phyloP scores from a whole-genome alignment of 306 rosid species.

The Ochetophila trinervis region DNA sequence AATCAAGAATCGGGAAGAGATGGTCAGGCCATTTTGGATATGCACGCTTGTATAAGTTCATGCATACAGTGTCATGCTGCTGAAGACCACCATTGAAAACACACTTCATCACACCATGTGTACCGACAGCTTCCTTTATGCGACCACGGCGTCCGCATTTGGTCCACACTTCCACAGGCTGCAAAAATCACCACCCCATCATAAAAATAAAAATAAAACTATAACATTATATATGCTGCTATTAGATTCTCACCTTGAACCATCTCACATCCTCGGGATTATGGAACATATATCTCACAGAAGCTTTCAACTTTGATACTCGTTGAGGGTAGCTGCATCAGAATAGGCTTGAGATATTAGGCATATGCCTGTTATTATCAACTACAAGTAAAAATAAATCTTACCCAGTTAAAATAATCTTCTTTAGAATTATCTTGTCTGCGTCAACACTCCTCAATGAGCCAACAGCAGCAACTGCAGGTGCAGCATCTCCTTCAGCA shows the following conservation, averaged over 20 bases:
- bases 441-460: constrained; percentile 76
- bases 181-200: too few species aligned
- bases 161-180: constrained; percentile 91
- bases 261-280: constrained; percentile 94
- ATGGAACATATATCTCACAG: constrained; percentile 82
- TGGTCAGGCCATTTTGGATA: constrained; percentile 82
- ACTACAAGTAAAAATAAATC: constrained; percentile 5
- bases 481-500: constrained; percentile 42
- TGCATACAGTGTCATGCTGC: constrained; percentile 81
- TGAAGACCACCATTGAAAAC: constrained; percentile 74
- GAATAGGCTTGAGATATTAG: not conserved
- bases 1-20: constrained; percentile 48
- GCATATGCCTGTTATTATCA: not conserved
- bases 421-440: constrained; percentile 81
- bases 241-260: constrained; percentile 87
- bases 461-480: constrained; percentile 79
- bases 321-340: constrained; percentile 89
- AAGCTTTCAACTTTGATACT: constrained; percentile 85
- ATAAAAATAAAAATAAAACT: too few species aligned
- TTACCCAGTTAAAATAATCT: constrained; percentile 90
- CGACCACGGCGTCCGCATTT: constrained; percentile 92
- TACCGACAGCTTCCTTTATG: constrained; percentile 91
- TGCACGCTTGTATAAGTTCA: constrained; percentile 82
- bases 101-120: constrained; percentile 94
- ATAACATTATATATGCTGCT: too few species aligned